phyloP scores from a whole-genome alignment of 176 grass and related monocot genomes.

The Triticum timopheevii region DNA sequence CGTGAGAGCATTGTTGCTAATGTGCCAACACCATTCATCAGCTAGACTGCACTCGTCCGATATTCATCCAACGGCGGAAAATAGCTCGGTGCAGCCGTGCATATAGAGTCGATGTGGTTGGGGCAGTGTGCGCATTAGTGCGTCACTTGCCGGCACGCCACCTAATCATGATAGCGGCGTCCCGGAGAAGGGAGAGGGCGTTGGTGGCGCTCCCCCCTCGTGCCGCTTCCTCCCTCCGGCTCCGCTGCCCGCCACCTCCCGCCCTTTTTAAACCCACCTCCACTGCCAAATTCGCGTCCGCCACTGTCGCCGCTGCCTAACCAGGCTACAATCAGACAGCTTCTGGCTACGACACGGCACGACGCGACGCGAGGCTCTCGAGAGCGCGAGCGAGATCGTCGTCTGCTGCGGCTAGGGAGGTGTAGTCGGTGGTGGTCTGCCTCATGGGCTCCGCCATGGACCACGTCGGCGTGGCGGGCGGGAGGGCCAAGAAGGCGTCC shows the following conservation, averaged over 20 bases:
- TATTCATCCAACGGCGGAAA: too few relatives aligned
- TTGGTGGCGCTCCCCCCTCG: background rate
- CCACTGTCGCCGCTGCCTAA: background rate
- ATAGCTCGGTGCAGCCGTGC: too few relatives aligned
- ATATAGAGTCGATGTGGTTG: too few relatives aligned
- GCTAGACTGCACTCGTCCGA: too few relatives aligned
- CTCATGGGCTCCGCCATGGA: slow-evolving; percentile 41
- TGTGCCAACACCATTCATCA: too few relatives aligned
- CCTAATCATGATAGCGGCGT: background rate
- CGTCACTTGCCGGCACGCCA: too few relatives aligned
- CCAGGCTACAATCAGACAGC: background rate
- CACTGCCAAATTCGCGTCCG: slow-evolving; percentile 33
- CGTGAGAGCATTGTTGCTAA: too few relatives aligned
- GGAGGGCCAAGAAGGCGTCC: slow-evolving; percentile 35
- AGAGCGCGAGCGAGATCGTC: background rate
- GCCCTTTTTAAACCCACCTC: slow-evolving; percentile 61
- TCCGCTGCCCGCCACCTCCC: slow-evolving; percentile 41
- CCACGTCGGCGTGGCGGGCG: slow-evolving; percentile 13
- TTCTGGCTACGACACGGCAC: background rate
- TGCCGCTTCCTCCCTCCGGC: slow-evolving; percentile 4
- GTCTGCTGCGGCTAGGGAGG: background rate
- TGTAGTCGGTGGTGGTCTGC: background rate
- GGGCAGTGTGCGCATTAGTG: too few relatives aligned
- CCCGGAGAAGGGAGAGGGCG: background rate
- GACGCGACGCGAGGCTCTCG: slow-evolving; percentile 16